Evolutionary conservation across 768 basidiomycete species (phyloP), one percentile per base, ranked within the genome.

Genomic region (Phaeolepiota aurea): DNA sequence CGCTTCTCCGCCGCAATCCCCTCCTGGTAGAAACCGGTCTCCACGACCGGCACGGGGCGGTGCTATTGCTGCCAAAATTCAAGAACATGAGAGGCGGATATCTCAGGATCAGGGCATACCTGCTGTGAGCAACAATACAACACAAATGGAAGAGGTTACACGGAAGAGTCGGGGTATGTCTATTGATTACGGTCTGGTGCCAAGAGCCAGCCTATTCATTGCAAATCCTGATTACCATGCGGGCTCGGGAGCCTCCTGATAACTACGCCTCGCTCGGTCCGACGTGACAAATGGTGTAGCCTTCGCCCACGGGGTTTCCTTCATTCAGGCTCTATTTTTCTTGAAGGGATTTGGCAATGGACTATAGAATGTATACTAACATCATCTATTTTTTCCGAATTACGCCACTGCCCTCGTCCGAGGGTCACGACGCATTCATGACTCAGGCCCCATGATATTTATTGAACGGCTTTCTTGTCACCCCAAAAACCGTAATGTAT

Each of bases 151-250:
- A 50, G 69, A 68, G 51, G 52, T 62, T 36, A 62, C 44, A 68
- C 60, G 52, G 59, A 62, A 38, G 58, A 62, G 38, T 48, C 38
- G 44, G 20, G 32, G 21, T 14, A 52, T 53, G 11, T 57, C 55
- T 32, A 64, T 78, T 25, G 67, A 72, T 19, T 88, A 87, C 54
- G 84, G 83, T 10, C 68, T 87, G 22, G 78, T 70, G 23, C 76
- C 77, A 16, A 70, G 73, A 44, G 60, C 74, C 14, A 75, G 76
- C 46, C 65, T 89, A 20, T 88, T 76, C 48, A 69, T 89, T 38
- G 82, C 82, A 16, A 88, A 89, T 58, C 85, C 87, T 13, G 79
- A 82, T 51, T 51, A 62, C 40, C 51, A 58, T 30, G 38, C 38
- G 5, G 11, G n/a, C 28, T 40, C 38, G 25, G 21, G 23, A 10